These are phyloP conservation scores for Diplosphaera chodatii DNA, from an alignment of 139 green algal genomes.

Conservation along the genomic window DNA sequence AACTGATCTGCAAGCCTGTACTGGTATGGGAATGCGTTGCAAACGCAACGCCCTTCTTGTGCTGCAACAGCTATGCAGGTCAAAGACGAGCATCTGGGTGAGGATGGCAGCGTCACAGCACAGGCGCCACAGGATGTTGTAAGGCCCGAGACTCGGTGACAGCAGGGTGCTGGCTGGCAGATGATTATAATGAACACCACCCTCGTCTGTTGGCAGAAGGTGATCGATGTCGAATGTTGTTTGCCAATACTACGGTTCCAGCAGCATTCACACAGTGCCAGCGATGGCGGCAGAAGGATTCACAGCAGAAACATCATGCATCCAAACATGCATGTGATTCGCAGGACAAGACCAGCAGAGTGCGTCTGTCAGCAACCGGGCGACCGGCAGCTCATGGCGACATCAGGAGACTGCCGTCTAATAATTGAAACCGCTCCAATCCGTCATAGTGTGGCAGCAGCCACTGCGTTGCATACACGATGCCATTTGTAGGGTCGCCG, in stretches of 20 bases:
- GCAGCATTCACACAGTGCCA: too few species aligned
- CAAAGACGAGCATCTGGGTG: background rate
- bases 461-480: background rate
- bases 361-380: too few species aligned
- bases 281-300: too few species aligned
- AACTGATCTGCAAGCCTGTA: background rate
- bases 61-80: background rate
- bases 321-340: too few species aligned
- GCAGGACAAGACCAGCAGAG: too few species aligned
- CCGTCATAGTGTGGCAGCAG: background rate
- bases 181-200: too few species aligned
- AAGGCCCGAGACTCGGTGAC: too few species aligned
- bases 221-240: too few species aligned
- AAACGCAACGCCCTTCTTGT: background rate
- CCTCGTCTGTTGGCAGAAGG: too few species aligned
- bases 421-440: background rate
- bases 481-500: background rate
- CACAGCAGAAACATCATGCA: too few species aligned
- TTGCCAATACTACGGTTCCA: too few species aligned
- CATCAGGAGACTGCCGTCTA: background rate
- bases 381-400: background rate
- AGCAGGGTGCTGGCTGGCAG: too few species aligned
- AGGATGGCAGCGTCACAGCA: background rate
- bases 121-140: background rate
- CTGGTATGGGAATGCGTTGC: background rate